Base-by-base conservation (phyloP, 495 filamentous ascomycete species). In the Xylaria cubensis region DNA sequence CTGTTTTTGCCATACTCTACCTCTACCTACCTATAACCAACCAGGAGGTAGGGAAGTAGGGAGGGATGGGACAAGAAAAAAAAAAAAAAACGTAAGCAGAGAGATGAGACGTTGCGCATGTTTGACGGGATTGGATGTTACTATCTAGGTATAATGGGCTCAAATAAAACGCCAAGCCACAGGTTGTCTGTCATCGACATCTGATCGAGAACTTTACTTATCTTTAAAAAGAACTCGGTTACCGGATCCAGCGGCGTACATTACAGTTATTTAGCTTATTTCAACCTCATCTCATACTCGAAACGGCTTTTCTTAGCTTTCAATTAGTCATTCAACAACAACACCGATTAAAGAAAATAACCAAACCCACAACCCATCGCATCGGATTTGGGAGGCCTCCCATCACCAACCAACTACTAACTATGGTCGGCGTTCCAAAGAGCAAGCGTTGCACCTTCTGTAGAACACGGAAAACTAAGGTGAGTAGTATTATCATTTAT, bases 351-450 rank as follows among this genome's bases (percentile, higher is more conserved):
- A 39, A 7, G 8, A 59, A 59, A 19, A 9, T 15, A 1, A 2
- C 34, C 53, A 29, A 29, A 2, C 53, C 17, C 13, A 32, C 34
- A 36, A 2, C 17, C 13, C 53, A 3, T 24, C 26, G 24, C 26
- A 56, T 56, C 21, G 53, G 12, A 13, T 13, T 3, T 29, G 26
- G 2, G 26, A 29, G 13, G 24, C 24, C 51, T 29, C 21, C 50
- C 12, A 24, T 5, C 6, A 21, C 26, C 26, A 29, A 29, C 26
- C 26, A 29, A 29, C 26, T 2, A 29, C 26, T 29, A 29, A 72
- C 10, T 68, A 79, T 78, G 77, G 77, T 79, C 32, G 75, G 75
- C 21, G 75, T 77, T 41, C 77, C 76, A 9, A 79, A 77, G 73
- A 79, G 77, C 50, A 77, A 76, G 34, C 75, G 77, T 26, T 77